Conservation (phyloP, 1,284 basidiomycete species). For the Ustilago loliicola region DNA sequence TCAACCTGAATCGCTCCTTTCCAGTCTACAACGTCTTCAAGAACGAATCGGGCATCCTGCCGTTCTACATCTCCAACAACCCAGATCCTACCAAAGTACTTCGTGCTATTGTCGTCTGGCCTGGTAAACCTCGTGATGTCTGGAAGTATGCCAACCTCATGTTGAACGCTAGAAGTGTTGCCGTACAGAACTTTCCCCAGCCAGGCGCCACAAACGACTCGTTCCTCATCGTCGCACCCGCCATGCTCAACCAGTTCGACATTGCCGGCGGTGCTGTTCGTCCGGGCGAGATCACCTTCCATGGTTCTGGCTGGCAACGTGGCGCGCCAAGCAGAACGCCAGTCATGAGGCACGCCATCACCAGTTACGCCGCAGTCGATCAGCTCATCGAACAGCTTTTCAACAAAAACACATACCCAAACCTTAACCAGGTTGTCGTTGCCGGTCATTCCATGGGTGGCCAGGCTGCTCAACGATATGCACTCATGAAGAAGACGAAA, state of each 20-base stretch:
- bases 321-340: conserved; percentile 54
- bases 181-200: conserved; percentile 32
- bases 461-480: conserved; percentile 60
- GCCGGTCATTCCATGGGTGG: conserved; percentile 66
- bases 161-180: conserved; percentile 50
- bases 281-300: conserved; percentile 38
- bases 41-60: conserved; percentile 54
- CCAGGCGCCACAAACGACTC: conserved; percentile 38
- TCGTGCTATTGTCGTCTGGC: conserved; percentile 50
- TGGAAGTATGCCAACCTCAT: conserved; percentile 66
- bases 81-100: conserved; percentile 45
- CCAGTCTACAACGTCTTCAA: conserved; percentile 35
- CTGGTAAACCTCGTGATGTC: conserved; percentile 61
- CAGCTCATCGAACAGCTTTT: conserved; percentile 50
- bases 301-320: conserved; percentile 58
- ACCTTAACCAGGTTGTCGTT: conserved; percentile 62
- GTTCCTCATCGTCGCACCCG: conserved; percentile 42
- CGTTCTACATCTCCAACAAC: conserved; percentile 56
- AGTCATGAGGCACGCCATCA: conserved; percentile 34
- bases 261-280: conserved; percentile 50
- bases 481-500: conserved; percentile 53
- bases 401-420: conserved; percentile 58
- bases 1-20: conserved; percentile 51
- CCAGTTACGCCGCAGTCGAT: conserved; percentile 61
- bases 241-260: conserved; percentile 45